phyloP scores from a whole-genome alignment of 2,329 filamentous ascomycete species.

The Parascedosporium putredinis region DNA sequence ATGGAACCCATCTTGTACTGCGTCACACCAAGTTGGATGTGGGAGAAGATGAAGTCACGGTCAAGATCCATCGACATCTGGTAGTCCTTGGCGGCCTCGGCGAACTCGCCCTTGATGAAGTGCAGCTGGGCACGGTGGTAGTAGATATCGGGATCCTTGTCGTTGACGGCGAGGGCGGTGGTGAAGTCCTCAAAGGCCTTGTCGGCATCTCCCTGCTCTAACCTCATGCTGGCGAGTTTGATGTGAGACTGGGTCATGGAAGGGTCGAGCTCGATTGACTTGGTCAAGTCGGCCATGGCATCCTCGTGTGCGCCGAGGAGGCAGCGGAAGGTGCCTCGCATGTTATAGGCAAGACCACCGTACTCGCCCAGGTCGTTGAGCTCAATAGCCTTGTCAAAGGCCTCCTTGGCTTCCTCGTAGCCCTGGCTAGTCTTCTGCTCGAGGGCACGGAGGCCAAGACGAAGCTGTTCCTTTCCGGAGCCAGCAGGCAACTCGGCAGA shows the following conservation, averaged over 20 bases:
- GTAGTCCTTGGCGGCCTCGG: conserved; percentile 93
- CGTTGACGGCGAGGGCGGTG: conserved; percentile 73
- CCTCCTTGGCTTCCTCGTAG: conserved; percentile 76
- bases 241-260: conserved; percentile 92
- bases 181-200: conserved; percentile 82
- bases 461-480: conserved; percentile 75
- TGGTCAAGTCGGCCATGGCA: conserved; percentile 77
- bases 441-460: conserved; percentile 71
- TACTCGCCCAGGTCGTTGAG: conserved; percentile 68
- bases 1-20: conserved; percentile 99
- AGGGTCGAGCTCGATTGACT: conserved; percentile 84
- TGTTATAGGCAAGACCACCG: conserved; percentile 89
- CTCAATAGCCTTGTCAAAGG: conserved; percentile 83
- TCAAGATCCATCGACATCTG: conserved; percentile 98
- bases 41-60: conserved; percentile 94
- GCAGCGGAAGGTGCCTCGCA: conserved; percentile 92
- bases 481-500: conserved; percentile 65
- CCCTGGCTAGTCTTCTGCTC: conserved; percentile 80
- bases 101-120: conserved; percentile 92
- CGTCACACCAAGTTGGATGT: conserved; percentile 97
- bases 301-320: conserved; percentile 77
- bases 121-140: conserved; percentile 97
- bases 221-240: conserved; percentile 95
- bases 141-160: conserved; percentile 90
- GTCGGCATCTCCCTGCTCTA: conserved; percentile 80